Percentiles rank a stretch among this genome's conserved stretches.
These are phyloP conservation scores for Fusarium ramigenum DNA, from an alignment of 2,329 filamentous ascomycete genomes.

Conservation along the genomic window DNA sequence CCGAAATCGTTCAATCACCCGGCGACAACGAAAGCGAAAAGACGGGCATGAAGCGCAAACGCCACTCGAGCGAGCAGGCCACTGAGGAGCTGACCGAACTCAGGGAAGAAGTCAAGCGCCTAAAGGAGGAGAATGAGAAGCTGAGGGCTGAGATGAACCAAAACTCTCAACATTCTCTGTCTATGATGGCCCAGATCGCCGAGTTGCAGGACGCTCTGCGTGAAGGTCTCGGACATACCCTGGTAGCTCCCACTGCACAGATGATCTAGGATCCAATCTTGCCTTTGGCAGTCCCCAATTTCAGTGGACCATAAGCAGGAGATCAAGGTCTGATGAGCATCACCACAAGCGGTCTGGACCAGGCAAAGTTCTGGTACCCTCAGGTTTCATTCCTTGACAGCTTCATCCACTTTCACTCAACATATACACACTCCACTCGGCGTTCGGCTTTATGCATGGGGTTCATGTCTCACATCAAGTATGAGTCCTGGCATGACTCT, in stretches of 20 bases:
- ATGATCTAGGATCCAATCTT: conserved; percentile 48
- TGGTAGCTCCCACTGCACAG: conserved; percentile 53
- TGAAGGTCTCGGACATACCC: conserved; percentile 46
- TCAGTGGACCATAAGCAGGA: not conserved
- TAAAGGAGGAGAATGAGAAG: conserved; percentile 72
- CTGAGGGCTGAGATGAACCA: conserved; percentile 60
- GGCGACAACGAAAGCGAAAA: conserved; percentile 60
- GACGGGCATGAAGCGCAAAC: conserved; percentile 60
- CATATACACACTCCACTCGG: conserved; percentile 27
- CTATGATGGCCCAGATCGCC: conserved; percentile 60
- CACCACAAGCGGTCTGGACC: not conserved
- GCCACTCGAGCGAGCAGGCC: conserved; percentile 45
- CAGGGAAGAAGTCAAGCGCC: conserved; percentile 71
- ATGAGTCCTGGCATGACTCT: conserved; percentile 8
- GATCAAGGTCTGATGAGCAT: not conserved
- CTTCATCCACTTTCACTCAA: not conserved
- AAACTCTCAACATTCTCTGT: conserved; percentile 57
- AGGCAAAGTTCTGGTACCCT: conserved; percentile 5
- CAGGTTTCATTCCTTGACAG: not conserved
- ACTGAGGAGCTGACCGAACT: conserved; percentile 62
- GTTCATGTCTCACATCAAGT: conserved; percentile 1
- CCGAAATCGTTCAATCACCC: conserved; percentile 50
- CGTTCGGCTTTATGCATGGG: conserved; percentile 32
- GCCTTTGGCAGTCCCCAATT: not conserved
- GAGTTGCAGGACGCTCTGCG: conserved; percentile 56